These are phyloP conservation scores for Kluyveromyces siamensis DNA, from an alignment of 805 yeast genomes.

Conservation along the genomic window DNA sequence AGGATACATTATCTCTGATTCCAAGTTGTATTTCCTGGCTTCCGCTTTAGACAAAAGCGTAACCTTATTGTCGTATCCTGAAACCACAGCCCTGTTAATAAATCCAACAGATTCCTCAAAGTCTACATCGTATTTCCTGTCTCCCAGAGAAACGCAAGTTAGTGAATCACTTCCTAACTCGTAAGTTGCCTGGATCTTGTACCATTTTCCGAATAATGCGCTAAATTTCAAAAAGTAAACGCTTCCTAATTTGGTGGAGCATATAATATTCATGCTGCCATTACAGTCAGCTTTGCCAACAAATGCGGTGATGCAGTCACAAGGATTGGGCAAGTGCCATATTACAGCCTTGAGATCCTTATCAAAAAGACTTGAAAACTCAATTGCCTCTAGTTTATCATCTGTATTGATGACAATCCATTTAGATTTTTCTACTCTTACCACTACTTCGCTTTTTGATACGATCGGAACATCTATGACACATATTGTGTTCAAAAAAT, in stretches of 20 bases:
- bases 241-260: conserved; percentile 11
- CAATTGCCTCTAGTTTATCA: conserved; percentile 11
- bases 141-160: conserved; percentile 1
- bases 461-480: conserved; percentile 2
- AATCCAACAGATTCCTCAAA: not conserved
- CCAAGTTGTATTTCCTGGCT: not conserved
- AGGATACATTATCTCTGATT: not conserved
- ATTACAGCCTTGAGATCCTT: not conserved
- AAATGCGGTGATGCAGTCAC: conserved; percentile 8
- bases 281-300: conserved; percentile 9
- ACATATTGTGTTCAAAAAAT: not conserved
- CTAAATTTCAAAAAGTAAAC: conserved; percentile 10
- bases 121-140: not conserved
- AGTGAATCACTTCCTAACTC: conserved; percentile 5
- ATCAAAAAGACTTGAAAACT: conserved; percentile 7
- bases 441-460: not conserved
- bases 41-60: not conserved
- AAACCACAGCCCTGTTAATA: conserved; percentile 4
- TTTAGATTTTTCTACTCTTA: not conserved
- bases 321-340: conserved; percentile 7
- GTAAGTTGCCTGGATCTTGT: conserved; percentile 1
- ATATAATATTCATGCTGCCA: conserved; percentile 7
- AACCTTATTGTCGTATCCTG: conserved; percentile 6
- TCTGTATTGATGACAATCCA: conserved; percentile 9
- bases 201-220: conserved; percentile 3